Evolutionary conservation across 1,284 basidiomycete genomes (phyloP).

Genomic region (Phellinidium pouzarii): DNA sequence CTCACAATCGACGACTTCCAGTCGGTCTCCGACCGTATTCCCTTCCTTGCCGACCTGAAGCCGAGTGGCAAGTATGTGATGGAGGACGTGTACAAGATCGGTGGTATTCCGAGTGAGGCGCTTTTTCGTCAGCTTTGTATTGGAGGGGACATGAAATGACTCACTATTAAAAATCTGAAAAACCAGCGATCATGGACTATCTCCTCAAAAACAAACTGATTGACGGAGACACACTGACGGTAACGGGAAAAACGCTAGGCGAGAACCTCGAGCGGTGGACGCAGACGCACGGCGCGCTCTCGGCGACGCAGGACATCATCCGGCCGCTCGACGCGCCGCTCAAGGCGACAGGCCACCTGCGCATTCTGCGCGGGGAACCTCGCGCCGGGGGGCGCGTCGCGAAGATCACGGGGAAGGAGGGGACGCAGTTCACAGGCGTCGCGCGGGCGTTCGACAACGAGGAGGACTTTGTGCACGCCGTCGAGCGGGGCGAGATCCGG

Average conservation of each 20-base stretch:
- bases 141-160: background rate
- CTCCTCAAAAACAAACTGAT: conserved; percentile 77
- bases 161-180: no score
- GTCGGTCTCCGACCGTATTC: conserved; percentile 74
- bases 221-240: conserved; percentile 81
- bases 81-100: conserved; percentile 86
- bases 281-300: conserved; percentile 69
- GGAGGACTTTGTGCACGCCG: conserved; percentile 73
- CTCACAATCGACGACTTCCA: conserved; percentile 86
- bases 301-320: conserved; percentile 72
- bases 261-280: conserved; percentile 87
- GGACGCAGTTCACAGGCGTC: conserved; percentile 76
- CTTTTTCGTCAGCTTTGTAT: conserved; percentile 8
- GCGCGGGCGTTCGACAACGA: conserved; percentile 83
- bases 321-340: conserved; percentile 82
- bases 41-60: conserved; percentile 87
- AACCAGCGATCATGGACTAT: conserved; percentile 73
- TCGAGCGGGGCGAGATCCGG: conserved; percentile 74
- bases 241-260: conserved; percentile 80
- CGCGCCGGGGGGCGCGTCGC: conserved; percentile 91
- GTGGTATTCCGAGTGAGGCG: conserved; percentile 76
- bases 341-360: conserved; percentile 81
- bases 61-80: conserved; percentile 88
- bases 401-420: conserved; percentile 93
- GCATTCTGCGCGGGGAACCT: conserved; percentile 81